Evolutionary conservation across 2,329 filamentous ascomycete species (phyloP).

Genomic region (Intubia oerlemansii): DNA sequence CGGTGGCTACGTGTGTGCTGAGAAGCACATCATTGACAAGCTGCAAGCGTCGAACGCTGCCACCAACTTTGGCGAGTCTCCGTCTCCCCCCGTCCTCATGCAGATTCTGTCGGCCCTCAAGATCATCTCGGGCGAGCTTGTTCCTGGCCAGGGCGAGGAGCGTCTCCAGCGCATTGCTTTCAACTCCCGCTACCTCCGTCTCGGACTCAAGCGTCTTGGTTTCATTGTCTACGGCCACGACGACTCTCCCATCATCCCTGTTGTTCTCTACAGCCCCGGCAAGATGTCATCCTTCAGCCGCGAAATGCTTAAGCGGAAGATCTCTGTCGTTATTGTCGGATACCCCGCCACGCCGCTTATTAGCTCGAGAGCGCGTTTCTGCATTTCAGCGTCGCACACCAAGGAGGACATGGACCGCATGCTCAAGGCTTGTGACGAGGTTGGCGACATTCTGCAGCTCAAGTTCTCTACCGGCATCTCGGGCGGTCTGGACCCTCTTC

Average conservation of each 20-base stretch:
- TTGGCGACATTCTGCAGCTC: slow-evolving; percentile 77
- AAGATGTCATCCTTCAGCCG: slow-evolving; percentile 98
- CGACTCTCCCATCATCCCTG: slow-evolving; percentile 87
- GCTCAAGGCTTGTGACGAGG: slow-evolving; percentile 73
- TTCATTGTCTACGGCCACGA: slow-evolving; percentile 96
- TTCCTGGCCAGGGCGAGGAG: slow-evolving; percentile 84
- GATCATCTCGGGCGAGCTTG: slow-evolving; percentile 74
- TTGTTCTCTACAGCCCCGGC: slow-evolving; percentile 92
- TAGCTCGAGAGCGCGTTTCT: slow-evolving; percentile 86
- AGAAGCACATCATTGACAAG: slow-evolving; percentile 83
- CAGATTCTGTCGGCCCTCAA: slow-evolving; percentile 76
- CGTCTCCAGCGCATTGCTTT: slow-evolving; percentile 89
- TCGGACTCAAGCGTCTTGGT: slow-evolving; percentile 88
- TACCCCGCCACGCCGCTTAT: slow-evolving; percentile 94
- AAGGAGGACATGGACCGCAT: slow-evolving; percentile 93
- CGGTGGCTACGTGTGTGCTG: slow-evolving; percentile 80
- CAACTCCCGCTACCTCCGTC: slow-evolving; percentile 94
- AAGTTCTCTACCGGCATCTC: slow-evolving; percentile 96
- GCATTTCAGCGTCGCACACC: slow-evolving; percentile 86
- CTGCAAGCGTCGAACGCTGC: slow-evolving; percentile 70
- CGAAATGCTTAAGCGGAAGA: slow-evolving; percentile 95
- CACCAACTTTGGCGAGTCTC: slow-evolving; percentile 70
- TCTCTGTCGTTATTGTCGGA: slow-evolving; percentile 89
- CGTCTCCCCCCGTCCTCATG: slow-evolving; percentile 68
- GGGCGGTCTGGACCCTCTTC: slow-evolving; percentile 60